Evolutionary conservation across 1,284 basidiomycete genomes (phyloP).

Genomic region (Phlebopus sp.): DNA sequence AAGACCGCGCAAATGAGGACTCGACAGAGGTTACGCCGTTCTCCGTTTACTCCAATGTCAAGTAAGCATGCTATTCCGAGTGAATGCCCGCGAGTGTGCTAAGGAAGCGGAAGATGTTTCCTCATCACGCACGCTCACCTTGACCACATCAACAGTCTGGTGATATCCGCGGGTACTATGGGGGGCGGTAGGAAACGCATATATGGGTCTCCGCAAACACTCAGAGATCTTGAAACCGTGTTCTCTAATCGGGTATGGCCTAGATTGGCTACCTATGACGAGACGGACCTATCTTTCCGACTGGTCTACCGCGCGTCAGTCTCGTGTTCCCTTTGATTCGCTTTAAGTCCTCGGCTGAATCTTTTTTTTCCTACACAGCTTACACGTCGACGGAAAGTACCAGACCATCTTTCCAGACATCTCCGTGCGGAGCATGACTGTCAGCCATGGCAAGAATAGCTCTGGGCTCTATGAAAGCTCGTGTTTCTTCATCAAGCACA

Average conservation of each 20-base stretch:
- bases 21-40: constrained; percentile 19
- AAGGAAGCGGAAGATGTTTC: constrained; percentile 49
- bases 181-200: constrained; percentile 63
- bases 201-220: constrained; percentile 56
- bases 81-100: not conserved
- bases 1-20: constrained; percentile 8
- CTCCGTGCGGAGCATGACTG: constrained; percentile 62
- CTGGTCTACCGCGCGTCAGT: constrained; percentile 61
- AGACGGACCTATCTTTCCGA: constrained; percentile 51
- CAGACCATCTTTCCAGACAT: constrained; percentile 49
- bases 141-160: constrained; percentile 75
- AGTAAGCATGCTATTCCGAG: constrained; percentile 18
- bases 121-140: constrained; percentile 80
- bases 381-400: constrained; percentile 49
- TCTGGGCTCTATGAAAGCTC: constrained; percentile 59
- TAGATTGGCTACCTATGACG: constrained; percentile 72
- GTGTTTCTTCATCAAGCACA: constrained; percentile 74
- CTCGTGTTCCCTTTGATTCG: constrained; percentile 2
- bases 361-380: constrained; percentile 27
- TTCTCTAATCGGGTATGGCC: constrained; percentile 83
- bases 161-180: constrained; percentile 72
- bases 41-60: constrained; percentile 30
- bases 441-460: constrained; percentile 67
- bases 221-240: constrained; percentile 68
- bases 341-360: constrained; percentile 2